Evolutionary conservation across 305 asterid genomes (phyloP).

Genomic region (Fraxinus xanthoxyloides): DNA sequence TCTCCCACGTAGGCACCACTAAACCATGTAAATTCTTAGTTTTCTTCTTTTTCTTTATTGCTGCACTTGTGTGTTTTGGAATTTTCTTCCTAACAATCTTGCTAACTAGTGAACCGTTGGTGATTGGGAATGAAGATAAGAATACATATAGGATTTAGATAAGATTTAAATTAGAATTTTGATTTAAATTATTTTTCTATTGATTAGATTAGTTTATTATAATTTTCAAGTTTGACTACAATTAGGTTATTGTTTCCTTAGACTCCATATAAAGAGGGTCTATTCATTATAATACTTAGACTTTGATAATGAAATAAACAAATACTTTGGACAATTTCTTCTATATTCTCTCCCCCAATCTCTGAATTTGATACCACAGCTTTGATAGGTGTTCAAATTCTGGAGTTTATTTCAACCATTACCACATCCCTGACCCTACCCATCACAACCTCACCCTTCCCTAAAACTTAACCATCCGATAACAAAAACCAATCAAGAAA

Average conservation of each 20-base stretch:
- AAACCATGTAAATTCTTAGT: neutral
- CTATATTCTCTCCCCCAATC: neutral
- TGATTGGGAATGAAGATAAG: neutral
- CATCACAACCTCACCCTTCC: neutral
- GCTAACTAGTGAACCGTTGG: neutral
- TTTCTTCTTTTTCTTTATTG: neutral
- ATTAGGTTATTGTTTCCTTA: neutral
- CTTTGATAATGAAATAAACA: neutral
- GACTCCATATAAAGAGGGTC: neutral
- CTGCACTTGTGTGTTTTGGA: neutral
- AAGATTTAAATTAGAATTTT: too few relatives aligned
- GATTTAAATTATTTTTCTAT: too few relatives aligned
- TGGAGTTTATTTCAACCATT: neutral
- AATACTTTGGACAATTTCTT: neutral
- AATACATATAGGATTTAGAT: too few relatives aligned
- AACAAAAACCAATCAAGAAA: neutral
- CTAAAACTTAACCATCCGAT: neutral
- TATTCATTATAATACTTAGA: neutral
- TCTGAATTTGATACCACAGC: neutral
- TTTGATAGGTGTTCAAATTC: neutral
- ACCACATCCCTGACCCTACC: neutral
- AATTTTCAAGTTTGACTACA: neutral
- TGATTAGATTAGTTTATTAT: neutral
- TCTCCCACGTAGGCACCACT: neutral
- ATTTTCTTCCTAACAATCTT: neutral